phyloP scores from a whole-genome alignment of 176 grass and related monocot species.

The Musa itinerans region DNA sequence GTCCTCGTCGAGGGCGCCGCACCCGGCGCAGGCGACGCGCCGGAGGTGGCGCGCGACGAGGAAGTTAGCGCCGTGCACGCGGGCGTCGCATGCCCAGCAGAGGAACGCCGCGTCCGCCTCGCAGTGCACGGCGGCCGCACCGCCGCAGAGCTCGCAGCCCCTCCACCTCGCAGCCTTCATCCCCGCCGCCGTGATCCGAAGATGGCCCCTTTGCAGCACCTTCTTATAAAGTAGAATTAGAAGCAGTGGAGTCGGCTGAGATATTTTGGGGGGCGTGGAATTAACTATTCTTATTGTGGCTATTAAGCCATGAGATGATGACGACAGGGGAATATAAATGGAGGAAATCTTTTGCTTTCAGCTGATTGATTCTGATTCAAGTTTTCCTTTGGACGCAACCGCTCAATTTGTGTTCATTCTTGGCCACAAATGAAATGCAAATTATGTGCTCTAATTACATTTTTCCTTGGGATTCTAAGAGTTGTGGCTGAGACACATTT shows the following conservation, averaged over 20 bases:
- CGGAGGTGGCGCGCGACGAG: conserved; percentile 19
- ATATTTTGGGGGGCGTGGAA: neutral
- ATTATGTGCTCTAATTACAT: neutral
- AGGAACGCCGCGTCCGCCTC: conserved; percentile 16
- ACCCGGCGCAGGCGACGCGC: neutral
- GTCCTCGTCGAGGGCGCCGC: conserved; percentile 12
- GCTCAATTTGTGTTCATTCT: neutral
- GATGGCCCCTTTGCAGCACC: neutral
- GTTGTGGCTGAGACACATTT: neutral
- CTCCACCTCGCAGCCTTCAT: conserved; percentile 2
- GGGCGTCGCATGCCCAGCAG: conserved; percentile 15
- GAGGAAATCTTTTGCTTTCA: neutral
- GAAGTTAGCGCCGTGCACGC: conserved; percentile 18
- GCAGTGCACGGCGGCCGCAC: conserved; percentile 7
- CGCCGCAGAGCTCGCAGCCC: conserved; percentile 11
- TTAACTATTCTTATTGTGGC: conserved; percentile 2
- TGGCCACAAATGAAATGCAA: neutral
- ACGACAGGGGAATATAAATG: neutral
- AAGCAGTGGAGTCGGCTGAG: neutral
- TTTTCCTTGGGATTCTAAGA: neutral
- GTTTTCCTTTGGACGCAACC: conserved; percentile 1
- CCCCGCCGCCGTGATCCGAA: neutral
- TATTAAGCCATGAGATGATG: neutral
- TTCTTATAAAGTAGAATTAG: conserved; percentile 5
- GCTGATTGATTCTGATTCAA: conserved; percentile 2